Evolutionary conservation across 345 rosid genomes (phyloP).

Genomic region (Populus pruinosa): DNA sequence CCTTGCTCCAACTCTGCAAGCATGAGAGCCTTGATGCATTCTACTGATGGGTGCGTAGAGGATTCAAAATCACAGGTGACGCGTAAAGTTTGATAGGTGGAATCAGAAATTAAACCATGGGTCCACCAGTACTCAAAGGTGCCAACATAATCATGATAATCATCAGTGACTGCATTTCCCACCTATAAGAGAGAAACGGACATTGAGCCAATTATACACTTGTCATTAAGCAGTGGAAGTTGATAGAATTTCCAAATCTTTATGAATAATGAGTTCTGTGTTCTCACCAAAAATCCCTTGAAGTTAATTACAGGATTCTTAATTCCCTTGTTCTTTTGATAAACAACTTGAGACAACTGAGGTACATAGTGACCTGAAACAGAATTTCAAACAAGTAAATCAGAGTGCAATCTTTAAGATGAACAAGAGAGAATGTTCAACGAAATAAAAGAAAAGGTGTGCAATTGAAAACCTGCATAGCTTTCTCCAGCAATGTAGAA

Average conservation of each 20-base stretch:
- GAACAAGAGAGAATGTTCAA: not conserved
- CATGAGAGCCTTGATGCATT: constrained; percentile 54
- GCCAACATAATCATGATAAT: constrained; percentile 74
- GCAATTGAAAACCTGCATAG: constrained; percentile 61
- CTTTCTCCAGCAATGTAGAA: constrained; percentile 96
- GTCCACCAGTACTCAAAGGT: constrained; percentile 97
- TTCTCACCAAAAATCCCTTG: constrained; percentile 85
- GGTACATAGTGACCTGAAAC: constrained; percentile 94
- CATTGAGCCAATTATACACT: not conserved
- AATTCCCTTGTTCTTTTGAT: constrained; percentile 58
- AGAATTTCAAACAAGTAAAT: not conserved
- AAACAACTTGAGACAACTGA: constrained; percentile 79
- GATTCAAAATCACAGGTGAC: constrained; percentile 54
- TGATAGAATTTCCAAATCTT: not conserved
- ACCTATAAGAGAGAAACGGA: constrained; percentile 42
- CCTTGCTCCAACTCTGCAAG: constrained; percentile 70
- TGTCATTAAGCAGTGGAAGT: constrained; percentile 9
- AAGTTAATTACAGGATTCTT: constrained; percentile 70
- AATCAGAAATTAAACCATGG: constrained; percentile 92
- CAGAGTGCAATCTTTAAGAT: not conserved
- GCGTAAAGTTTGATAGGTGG: constrained; percentile 57
- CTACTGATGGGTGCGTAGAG: constrained; percentile 60
- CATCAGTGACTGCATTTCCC: constrained; percentile 94
- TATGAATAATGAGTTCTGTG: not conserved
- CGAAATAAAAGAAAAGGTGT: not conserved